Evolutionary conservation across 495 filamentous ascomycete genomes (phyloP), one percentile per base, ranked within the genome.

Genomic region (Xylaria cubensis): DNA sequence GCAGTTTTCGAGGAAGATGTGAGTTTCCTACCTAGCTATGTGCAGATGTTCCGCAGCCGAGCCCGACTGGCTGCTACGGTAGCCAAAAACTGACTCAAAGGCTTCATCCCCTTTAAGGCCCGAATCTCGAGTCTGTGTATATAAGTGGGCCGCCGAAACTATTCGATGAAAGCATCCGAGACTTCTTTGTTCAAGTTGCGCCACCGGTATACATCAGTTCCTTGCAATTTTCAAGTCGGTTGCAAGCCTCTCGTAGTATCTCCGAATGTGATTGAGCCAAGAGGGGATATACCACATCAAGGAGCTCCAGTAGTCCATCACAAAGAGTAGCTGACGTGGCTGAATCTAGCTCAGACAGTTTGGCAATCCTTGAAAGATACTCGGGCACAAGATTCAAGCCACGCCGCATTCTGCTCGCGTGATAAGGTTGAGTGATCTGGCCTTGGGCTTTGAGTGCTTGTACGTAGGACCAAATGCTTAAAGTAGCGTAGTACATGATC

Each of bases 391-490:
- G 70, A 1, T 70, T 72, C 48, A 51, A 39, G 29, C 46, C 59
- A 55, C n/a, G 21, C 12, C 42, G 69, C 34, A 36, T 56, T 34
- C 69, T 39, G 36, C 19, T 42, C 34, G 34, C 46, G 8, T 77
- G 71, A 29, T 66, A 58, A 0, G 74, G 66, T 51, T 81, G 80
- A 29, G 76, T 55, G 59, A 72, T 39, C 71, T 80, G 34, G 69
- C 67, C 61, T 74, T 74, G 68, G 67, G 76, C 92, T 72, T 95
- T 93, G 65, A 97, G 79, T 0, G 96, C 95, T 75, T 90, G 94
- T 21, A 93, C 94, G 77, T 96, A 99, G 24, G 88, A 94, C 95
- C 95, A 99, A 36, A 98, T 94, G 61, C 95, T 93, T 70, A 98
- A 83, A 1, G 92, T 90, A 0, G 96, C 93, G 68, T 95, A 96